Base-by-base conservation (phyloP, 2,329 filamentous ascomycete genomes). In the Harringtonia aguacate region DNA sequence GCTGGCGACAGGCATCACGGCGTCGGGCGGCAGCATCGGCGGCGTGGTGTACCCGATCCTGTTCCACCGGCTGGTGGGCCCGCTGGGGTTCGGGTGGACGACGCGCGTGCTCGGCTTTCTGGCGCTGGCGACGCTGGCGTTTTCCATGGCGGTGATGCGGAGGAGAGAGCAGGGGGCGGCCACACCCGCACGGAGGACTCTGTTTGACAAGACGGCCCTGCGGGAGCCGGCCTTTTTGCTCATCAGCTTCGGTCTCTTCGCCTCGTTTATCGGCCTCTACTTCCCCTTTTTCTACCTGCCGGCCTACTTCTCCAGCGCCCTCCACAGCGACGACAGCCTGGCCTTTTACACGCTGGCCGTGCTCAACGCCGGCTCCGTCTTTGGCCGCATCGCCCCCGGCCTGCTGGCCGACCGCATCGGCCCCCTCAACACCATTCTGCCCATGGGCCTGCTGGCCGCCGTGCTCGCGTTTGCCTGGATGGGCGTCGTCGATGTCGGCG, bases 291-390 rank as follows among this genome's bases (percentile, higher is more conserved):
- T 74, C 56, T 75, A 72, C 57, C 62, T 74, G 20, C 68, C 73
- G 46, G 61, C 70, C 8, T 80, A 72, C 54, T 73, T 71, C 8
- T 61, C 71, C 12, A 56, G 64, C 0, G 59, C 61, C 1, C 57
- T 61, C 8, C 68, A 77, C 42, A 20, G 36, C 21, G 67, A 70
- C 6, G 60, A 60, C 10, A 60, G 66, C 15, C 58, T 80, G 1
- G 70, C 72, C 3, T 79, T 79, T 56, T 81, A 81, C 54, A 65
- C 80, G 27, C 63, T 81, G 8, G 66, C 75, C 10, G 71, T 81
- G 48, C 64, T 81, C 53, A 81, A 81, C 53, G 69, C 70, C 2
- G 72, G 72, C 20, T 73, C 70, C 4, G 62, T 69, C 3, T 61
- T 68, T 20, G 73, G 73, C 5, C 69, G 73, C 30, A 67, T 75